Conservation (phyloP, 768 basidiomycete genomes). For the Boletus pseudo-olivaceus region DNA sequence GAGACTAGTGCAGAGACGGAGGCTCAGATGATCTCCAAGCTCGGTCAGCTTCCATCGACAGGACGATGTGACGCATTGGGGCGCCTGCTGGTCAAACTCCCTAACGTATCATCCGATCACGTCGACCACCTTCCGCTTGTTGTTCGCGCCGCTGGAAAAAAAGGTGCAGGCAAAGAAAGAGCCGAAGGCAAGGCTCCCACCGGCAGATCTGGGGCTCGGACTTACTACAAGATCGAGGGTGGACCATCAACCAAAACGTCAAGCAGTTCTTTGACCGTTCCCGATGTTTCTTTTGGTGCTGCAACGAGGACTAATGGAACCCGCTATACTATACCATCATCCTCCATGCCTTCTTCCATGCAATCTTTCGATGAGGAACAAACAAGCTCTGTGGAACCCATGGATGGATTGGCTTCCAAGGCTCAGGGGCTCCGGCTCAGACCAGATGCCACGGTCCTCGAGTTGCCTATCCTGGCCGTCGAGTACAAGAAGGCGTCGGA, state of each 20-base stretch:
- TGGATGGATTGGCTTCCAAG: background rate
- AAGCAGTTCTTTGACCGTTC: background rate
- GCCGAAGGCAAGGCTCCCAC: background rate
- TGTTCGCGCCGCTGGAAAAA: background rate
- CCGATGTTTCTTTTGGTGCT: background rate
- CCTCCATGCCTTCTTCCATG: background rate
- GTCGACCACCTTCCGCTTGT: background rate
- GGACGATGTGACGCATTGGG: conserved; percentile 7
- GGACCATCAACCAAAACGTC: background rate
- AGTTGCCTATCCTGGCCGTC: conserved; percentile 5
- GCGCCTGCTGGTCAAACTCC: background rate
- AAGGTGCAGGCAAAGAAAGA: background rate
- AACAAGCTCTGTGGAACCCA: background rate
- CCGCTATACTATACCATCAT: background rate
- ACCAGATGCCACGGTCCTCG: background rate
- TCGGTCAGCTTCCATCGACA: background rate
- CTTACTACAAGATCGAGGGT: background rate
- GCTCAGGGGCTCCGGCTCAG: background rate
- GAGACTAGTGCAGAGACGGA: background rate
- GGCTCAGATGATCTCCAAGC: background rate
- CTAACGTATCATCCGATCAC: background rate
- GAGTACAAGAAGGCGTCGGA: conserved; percentile 2
- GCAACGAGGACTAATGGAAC: background rate
- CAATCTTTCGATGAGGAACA: background rate
- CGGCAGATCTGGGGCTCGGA: background rate